These are phyloP conservation scores for Glycine latifolia DNA, from an alignment of 306 rosid genomes.

Conservation along the genomic window DNA sequence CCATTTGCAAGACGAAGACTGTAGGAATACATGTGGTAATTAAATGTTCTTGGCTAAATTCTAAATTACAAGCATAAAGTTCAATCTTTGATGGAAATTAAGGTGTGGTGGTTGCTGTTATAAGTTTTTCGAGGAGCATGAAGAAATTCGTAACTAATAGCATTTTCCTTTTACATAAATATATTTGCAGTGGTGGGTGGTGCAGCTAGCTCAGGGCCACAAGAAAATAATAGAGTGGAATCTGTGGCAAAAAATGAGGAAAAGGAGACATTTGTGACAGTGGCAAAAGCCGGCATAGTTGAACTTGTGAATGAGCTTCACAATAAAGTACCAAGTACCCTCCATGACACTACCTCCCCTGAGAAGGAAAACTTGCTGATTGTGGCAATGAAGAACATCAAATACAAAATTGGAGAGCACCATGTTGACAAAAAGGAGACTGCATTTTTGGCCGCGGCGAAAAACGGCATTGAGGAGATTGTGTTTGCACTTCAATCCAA, in stretches of 20 bases:
- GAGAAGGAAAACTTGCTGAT: conserved; percentile 33
- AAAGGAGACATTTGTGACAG: conserved; percentile 6
- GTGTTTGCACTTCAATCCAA: background rate
- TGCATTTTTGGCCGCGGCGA: conserved; percentile 21
- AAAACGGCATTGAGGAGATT: conserved; percentile 42
- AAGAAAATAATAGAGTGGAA: background rate
- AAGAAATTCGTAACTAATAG: too few relatives aligned
- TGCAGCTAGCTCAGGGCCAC: background rate
- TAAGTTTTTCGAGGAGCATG: too few relatives aligned
- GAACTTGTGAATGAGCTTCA: conserved; percentile 31
- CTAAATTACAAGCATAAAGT: too few relatives aligned
- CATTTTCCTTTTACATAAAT: background rate
- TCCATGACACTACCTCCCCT: background rate
- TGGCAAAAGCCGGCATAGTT: conserved; percentile 34
- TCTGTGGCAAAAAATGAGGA: background rate
- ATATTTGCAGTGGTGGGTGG: conserved; percentile 22
- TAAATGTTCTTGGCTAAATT: too few relatives aligned
- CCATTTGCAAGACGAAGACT: too few relatives aligned
- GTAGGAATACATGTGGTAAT: too few relatives aligned
- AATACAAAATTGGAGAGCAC: background rate
- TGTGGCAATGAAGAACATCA: conserved; percentile 31
- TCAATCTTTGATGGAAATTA: too few relatives aligned
- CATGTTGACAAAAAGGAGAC: conserved; percentile 1
- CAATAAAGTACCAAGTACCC: background rate
- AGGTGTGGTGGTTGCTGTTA: too few relatives aligned